Evolutionary conservation across 306 rosid species (phyloP), one percentile per base, ranked within the genome.

Genomic region (Sphenostylis stenocarpa): DNA sequence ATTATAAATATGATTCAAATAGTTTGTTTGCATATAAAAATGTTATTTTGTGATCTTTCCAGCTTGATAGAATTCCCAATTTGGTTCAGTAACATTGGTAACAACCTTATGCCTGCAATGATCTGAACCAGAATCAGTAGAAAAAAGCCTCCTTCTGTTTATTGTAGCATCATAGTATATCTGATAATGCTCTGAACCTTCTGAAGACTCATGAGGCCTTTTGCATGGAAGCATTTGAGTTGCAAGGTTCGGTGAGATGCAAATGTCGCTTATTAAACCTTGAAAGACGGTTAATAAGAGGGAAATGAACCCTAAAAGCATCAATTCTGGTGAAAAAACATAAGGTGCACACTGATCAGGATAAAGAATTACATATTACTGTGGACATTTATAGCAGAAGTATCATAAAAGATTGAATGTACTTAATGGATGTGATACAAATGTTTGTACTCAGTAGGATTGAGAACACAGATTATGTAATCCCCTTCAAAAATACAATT

Each of bases 301-400:
- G 67, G 98, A 95, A 67, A 95, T 95, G 84, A 95, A 92, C 80
- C 98, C 97, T 69, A 95, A 77, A 76, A 95, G 93, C 97, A 95
- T 95, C 84, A 95, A 81, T 64, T 95, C 98, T 92, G 97, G 67
- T 72, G 78, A 39, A 31, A 58, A 49, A 38, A 58, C 70, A 78
- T 31, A 51, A 60, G 45, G 16, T 56, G 34, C 58, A 81, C 75
- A 80, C 21, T 58, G 49, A 75, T 78, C 68, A 82, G 85, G 69
- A 53, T 38, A 52, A 44, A 34, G 20, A 80, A 49, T 76, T 33
- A 67, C 43, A 58, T 56, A 20, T 39, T 20, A 26, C 66, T 45
- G 20, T 44, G 26, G 33, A 65, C 41, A 48, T 63, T n/a, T 23
- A 20, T 41, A 38, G 21, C 55, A 78, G 29, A 79, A 52, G 14